These are phyloP conservation scores for Debaryomyces subglobosus DNA, from an alignment of 1,139 yeast genomes.

Conservation along the genomic window DNA sequence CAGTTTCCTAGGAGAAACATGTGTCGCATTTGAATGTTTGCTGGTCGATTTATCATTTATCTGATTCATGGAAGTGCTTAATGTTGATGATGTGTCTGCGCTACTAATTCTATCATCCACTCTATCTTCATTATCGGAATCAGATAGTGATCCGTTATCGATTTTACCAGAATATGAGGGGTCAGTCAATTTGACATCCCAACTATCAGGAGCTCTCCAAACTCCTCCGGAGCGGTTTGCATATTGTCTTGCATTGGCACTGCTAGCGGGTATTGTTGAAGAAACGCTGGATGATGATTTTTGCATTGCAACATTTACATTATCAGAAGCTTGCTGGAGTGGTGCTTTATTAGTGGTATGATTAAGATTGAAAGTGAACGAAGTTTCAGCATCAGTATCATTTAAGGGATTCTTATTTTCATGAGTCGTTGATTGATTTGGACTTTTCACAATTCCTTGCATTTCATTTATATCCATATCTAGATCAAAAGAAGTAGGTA, in stretches of 20 bases:
- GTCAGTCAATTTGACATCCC: constrained; percentile 64
- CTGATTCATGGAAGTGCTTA: not conserved
- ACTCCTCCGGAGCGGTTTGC: constrained; percentile 11
- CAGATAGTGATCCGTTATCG: constrained; percentile 18
- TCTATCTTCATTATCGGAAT: constrained; percentile 22
- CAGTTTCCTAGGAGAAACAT: constrained; percentile 8
- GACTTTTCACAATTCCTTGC: constrained; percentile 52
- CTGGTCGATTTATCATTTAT: not conserved
- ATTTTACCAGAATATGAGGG: constrained; percentile 12
- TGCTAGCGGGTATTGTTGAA: constrained; percentile 11
- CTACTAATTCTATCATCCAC: constrained; percentile 11
- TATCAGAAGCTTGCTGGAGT: constrained; percentile 5
- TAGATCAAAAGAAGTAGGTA: constrained; percentile 33
- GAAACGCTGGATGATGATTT: constrained; percentile 11
- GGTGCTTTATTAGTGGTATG: not conserved
- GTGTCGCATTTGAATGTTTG: not conserved
- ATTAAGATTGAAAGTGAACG: constrained; percentile 8
- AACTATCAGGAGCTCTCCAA: constrained; percentile 79
- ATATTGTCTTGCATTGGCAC: constrained; percentile 1
- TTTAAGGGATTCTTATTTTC: not conserved
- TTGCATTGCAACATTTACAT: constrained; percentile 5
- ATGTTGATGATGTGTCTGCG: constrained; percentile 2
- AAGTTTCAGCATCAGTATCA: constrained; percentile 10
- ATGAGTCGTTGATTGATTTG: constrained; percentile 12
- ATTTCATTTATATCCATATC: constrained; percentile 55